Evolutionary conservation across 805 yeast species (phyloP).

Genomic region (Candida oleophila): DNA sequence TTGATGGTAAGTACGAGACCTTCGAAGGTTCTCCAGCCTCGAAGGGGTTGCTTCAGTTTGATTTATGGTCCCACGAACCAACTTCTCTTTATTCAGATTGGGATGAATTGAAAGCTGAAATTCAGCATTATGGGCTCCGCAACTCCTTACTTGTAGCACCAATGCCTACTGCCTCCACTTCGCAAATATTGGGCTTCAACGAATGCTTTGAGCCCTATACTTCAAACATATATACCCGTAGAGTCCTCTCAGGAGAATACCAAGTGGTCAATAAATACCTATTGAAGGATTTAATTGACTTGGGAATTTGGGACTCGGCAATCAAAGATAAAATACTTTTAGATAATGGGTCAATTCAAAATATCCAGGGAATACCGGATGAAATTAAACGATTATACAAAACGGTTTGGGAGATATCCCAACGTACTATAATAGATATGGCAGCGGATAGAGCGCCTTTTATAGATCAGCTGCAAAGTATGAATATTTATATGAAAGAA

Average conservation of each 20-base stretch:
- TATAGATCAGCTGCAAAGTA: slow-evolving; percentile 54
- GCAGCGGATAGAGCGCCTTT: slow-evolving; percentile 76
- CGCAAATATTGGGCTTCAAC: slow-evolving; percentile 89
- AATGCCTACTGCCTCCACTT: slow-evolving; percentile 98
- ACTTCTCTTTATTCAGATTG: slow-evolving; percentile 78
- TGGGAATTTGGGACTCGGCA: slow-evolving; percentile 79
- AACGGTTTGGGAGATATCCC: slow-evolving; percentile 97
- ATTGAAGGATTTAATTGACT: slow-evolving; percentile 73
- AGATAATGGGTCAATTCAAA: slow-evolving; percentile 83
- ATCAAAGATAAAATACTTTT: slow-evolving; percentile 76
- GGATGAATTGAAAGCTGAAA: slow-evolving; percentile 62
- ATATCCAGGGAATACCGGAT: slow-evolving; percentile 68
- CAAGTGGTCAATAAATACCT: slow-evolving; percentile 89
- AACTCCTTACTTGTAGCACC: slow-evolving; percentile 90
- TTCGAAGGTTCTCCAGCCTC: slow-evolving; percentile 90
- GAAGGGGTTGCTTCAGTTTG: slow-evolving; percentile 79
- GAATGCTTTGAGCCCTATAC: slow-evolving; percentile 98
- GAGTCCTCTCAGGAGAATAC: slow-evolving; percentile 91
- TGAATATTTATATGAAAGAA: slow-evolving; percentile 37
- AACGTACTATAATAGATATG: slow-evolving; percentile 80
- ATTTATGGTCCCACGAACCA: slow-evolving; percentile 82
- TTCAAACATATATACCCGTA: slow-evolving; percentile 85
- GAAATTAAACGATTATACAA: slow-evolving; percentile 77
- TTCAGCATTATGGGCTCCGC: slow-evolving; percentile 68
- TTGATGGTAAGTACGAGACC: slow-evolving; percentile 67